Conservation (phyloP, 1,139 yeast species). For the Pichia sp. region DNA sequence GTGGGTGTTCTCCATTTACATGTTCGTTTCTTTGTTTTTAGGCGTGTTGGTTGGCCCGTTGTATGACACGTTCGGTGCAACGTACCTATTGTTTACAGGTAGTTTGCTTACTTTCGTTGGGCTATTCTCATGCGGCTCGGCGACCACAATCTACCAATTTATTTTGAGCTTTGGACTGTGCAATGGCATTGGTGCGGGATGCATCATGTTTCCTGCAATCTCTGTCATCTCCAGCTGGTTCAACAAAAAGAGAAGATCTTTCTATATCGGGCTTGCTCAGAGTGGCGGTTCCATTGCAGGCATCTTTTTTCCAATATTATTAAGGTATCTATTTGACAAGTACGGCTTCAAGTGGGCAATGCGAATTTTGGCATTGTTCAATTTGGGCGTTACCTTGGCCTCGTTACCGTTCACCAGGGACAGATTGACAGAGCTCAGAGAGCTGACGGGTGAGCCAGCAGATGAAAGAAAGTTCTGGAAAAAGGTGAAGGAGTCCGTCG, state of each 20-base stretch:
- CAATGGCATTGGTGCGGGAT: slow-evolving; percentile 54
- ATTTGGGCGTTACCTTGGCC: slow-evolving; percentile 39
- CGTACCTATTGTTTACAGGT: slow-evolving; percentile 42
- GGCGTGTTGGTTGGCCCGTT: slow-evolving; percentile 61
- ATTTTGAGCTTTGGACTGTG: slow-evolving; percentile 49
- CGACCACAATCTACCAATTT: slow-evolving; percentile 40
- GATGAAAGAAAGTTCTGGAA: slow-evolving; percentile 33
- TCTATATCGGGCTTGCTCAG: slow-evolving; percentile 56
- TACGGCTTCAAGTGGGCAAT: slow-evolving; percentile 63
- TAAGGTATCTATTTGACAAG: slow-evolving; percentile 46
- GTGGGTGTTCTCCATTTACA: slow-evolving; percentile 62
- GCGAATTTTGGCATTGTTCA: slow-evolving; percentile 51
- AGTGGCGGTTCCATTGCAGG: slow-evolving; percentile 67
- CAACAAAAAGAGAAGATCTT: slow-evolving; percentile 43
- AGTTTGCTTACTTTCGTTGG: slow-evolving; percentile 34
- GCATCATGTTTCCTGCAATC: slow-evolving; percentile 54
- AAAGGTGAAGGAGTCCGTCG: slow-evolving; percentile 40
- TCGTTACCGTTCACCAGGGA: slow-evolving; percentile 45
- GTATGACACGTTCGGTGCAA: slow-evolving; percentile 55
- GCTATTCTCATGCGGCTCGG: slow-evolving; percentile 23
- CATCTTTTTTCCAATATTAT: slow-evolving; percentile 52
- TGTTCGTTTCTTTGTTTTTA: slow-evolving; percentile 54
- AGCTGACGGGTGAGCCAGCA: slow-evolving; percentile 12
- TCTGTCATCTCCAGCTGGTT: slow-evolving; percentile 33
- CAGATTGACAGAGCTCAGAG: slow-evolving; percentile 36